Base-by-base conservation (phyloP, 2,329 filamentous ascomycete genomes). In the Colletotrichum zoysiae region DNA sequence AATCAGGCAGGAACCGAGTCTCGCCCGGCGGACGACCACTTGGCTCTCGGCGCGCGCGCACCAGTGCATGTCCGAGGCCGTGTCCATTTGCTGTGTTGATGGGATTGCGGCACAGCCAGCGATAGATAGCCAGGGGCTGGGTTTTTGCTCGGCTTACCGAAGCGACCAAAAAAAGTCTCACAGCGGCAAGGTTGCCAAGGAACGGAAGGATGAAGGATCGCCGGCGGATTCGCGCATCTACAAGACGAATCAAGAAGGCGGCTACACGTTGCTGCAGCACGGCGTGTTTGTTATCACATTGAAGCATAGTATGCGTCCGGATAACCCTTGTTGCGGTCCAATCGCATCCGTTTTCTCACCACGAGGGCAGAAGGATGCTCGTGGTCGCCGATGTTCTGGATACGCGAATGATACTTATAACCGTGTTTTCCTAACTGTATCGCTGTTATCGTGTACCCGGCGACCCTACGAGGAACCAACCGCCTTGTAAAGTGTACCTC, bases 231-330 rank as follows among this genome's bases (percentile, higher is more conserved):
- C 40, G 40, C 57, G 11, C 18, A 30, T 30, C 33, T 14, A 16
- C 30, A 5, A 23, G 18, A 61, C 58, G 12, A 33, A 61, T 61
- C 18, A 26, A 61, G 58, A 61, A 61, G 58, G 42, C 33, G 42
- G 1, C 26, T 61, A 5, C 20, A 20, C 20, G 3, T 46, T 18
- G 5, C 20, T 58, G 18, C 23, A 1, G 14, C 11, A 12, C 40
- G 14, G 40, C 7, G 40, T 7, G 40, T 44, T 44, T 44, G 42
- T 44, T 11, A 18, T 42, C 14, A 2, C 5, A 5, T 40, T 12
- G 38, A 40, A 16, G 12, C 38, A 14, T 14, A n/a, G n/a, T n/a
- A 1, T 5, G 12, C 9, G 18, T 44, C 18, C 14, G n/a, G 23
- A 35, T 35, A 6, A 18, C 16, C 11, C 18, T 8, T 33, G 2